Percentiles rank a stretch among this genome's conserved stretches.
Evolutionary conservation across 179 eudicot species (phyloP).

Genomic region (Actinidia polygama): DNA sequence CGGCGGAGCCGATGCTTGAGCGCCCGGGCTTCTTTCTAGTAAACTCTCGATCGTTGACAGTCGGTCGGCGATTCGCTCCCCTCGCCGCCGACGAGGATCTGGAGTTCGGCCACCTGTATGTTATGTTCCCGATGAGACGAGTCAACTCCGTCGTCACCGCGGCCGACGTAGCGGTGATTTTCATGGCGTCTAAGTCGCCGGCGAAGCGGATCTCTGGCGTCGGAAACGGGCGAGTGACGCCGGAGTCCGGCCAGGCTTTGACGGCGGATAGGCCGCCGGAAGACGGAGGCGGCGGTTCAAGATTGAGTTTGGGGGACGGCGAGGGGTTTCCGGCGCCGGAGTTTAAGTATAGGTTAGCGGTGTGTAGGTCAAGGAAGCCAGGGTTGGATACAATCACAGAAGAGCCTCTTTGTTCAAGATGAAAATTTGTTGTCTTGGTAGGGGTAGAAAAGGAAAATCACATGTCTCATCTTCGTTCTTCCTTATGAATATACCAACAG

Average conservation of each 20-base stretch:
- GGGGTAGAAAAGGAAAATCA: conserved; percentile 16
- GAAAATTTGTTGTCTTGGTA: not conserved
- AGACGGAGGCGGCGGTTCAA: conserved; percentile 12
- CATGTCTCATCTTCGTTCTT: not conserved
- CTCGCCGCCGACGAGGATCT: conserved; percentile 51
- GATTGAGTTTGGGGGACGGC: conserved; percentile 25
- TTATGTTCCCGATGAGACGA: conserved; percentile 51
- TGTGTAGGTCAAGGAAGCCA: conserved; percentile 41
- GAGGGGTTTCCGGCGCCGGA: conserved; percentile 35
- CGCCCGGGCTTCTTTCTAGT: conserved; percentile 39
- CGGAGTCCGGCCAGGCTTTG: conserved; percentile 24
- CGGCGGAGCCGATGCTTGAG: conserved; percentile 59
- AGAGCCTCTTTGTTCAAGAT: conserved; percentile 35
- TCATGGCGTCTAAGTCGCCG: conserved; percentile 37
- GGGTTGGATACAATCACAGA: conserved; percentile 44
- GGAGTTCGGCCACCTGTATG: conserved; percentile 42
- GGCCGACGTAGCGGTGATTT: conserved; percentile 40
- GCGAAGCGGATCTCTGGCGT: conserved; percentile 35
- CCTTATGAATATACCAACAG: too few relatives aligned
- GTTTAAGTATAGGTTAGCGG: conserved; percentile 22
- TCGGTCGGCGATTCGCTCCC: conserved; percentile 40
- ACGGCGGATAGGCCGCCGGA: not conserved
- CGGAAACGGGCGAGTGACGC: conserved; percentile 20
- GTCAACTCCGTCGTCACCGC: conserved; percentile 40
- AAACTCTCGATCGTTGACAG: conserved; percentile 30